phyloP scores from a whole-genome alignment of 495 filamentous ascomycete genomes.

The Penicillium subrubescens region DNA sequence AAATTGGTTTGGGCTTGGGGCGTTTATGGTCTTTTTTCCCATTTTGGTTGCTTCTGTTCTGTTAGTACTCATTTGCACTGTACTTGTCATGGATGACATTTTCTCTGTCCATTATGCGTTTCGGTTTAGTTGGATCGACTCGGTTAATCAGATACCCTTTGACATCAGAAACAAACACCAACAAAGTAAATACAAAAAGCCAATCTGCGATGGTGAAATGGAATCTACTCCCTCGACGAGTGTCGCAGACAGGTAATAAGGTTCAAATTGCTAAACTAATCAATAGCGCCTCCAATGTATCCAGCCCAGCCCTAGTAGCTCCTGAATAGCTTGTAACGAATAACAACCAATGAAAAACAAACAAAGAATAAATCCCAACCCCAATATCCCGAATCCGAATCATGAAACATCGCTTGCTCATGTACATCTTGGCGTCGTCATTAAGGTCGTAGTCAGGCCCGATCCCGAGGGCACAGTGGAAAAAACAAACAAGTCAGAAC shows the following conservation, averaged over 20 bases:
- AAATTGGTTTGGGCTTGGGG: slow-evolving; percentile 2
- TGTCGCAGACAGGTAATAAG: slow-evolving; percentile 24
- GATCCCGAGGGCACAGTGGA: slow-evolving; percentile 32
- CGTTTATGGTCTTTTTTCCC: slow-evolving; percentile 17
- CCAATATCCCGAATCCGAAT: slow-evolving; percentile 35
- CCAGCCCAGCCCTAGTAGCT: slow-evolving; percentile 17
- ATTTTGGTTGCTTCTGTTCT: background rate
- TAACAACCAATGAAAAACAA: slow-evolving; percentile 14
- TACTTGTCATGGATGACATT: background rate
- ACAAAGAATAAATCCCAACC: slow-evolving; percentile 23
- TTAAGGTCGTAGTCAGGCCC: slow-evolving; percentile 47
- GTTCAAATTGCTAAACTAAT: slow-evolving; percentile 30
- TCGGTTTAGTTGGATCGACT: slow-evolving; percentile 9
- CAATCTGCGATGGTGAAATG: background rate
- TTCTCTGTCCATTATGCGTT: background rate
- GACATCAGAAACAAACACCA: background rate
- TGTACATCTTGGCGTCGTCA: slow-evolving; percentile 51
- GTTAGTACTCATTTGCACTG: background rate
- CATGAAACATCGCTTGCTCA: slow-evolving; percentile 46
- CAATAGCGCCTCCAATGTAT: slow-evolving; percentile 26
- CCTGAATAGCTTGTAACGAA: background rate
- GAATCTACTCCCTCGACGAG: background rate
- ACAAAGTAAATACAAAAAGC: no score
- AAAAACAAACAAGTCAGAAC: slow-evolving; percentile 30
- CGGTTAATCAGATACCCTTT: slow-evolving; percentile 32